Evolutionary conservation across 495 filamentous ascomycete genomes (phyloP).

Genomic region (Penicillium taxi): DNA sequence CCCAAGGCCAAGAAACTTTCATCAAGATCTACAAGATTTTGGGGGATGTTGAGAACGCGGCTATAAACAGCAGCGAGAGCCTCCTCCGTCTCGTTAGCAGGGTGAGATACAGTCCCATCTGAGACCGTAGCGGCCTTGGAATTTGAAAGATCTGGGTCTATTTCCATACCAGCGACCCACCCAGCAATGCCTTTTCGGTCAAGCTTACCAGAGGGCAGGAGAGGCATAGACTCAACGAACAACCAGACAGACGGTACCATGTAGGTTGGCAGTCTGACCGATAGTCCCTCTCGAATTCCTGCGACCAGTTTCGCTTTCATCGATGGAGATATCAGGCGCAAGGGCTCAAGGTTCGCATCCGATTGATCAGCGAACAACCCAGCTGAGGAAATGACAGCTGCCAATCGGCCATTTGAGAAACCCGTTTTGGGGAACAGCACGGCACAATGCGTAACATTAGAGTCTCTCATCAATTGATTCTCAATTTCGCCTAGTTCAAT

Average conservation of each 20-base stretch:
- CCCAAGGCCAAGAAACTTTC: slow-evolving; percentile 58
- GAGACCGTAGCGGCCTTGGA: neutral
- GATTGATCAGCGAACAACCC: slow-evolving; percentile 17
- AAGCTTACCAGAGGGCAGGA: slow-evolving; percentile 46
- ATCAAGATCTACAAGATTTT: slow-evolving; percentile 38
- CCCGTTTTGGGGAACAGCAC: slow-evolving; percentile 38
- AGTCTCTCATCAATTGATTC: slow-evolving; percentile 34
- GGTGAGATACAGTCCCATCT: slow-evolving; percentile 9
- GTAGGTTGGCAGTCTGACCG: slow-evolving; percentile 36
- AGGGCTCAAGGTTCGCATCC: slow-evolving; percentile 14
- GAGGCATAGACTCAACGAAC: slow-evolving; percentile 41
- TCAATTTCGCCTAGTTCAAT: slow-evolving; percentile 63
- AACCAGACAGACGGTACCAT: slow-evolving; percentile 51
- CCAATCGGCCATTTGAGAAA: slow-evolving; percentile 32
- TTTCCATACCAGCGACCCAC: slow-evolving; percentile 30
- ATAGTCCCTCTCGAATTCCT: slow-evolving; percentile 27
- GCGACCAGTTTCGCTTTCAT: slow-evolving; percentile 20
- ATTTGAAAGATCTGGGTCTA: slow-evolving; percentile 18
- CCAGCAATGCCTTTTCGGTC: slow-evolving; percentile 36
- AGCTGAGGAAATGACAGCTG: slow-evolving; percentile 28
- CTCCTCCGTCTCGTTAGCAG: slow-evolving; percentile 28
- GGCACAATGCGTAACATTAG: slow-evolving; percentile 32
- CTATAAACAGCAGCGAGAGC: slow-evolving; percentile 40
- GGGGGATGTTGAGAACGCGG: slow-evolving; percentile 45
- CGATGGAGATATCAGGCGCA: slow-evolving; percentile 20